Evolutionary conservation across 2,329 filamentous ascomycete genomes (phyloP), one percentile per base, ranked within the genome.

Genomic region (Didymella arachidicola): DNA sequence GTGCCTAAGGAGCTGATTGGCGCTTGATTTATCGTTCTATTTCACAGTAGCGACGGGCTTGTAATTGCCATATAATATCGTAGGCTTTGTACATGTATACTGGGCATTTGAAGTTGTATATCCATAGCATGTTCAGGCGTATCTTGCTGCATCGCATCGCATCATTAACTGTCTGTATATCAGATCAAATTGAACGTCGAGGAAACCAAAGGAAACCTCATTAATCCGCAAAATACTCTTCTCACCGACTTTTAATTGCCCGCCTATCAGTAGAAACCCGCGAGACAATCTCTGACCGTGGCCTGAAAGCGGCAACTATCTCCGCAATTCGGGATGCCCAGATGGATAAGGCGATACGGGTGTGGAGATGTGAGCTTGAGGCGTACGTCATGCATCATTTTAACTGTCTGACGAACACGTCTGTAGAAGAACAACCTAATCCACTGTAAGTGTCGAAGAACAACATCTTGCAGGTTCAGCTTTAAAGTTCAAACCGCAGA

Each of bases 1-100:
- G 77, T 97, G 71, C 93, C 93, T 3, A 93, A 90, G 80, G 86
- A 88, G 62, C 45, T 66, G 26, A 49, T 64, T 6, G 63, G 63
- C 3, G 60, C 58, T 8, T 60, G 44, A 57, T 51, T n/a, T 22
- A 25, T 19, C 18, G 22, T 7, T 4, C 11, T 12, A n/a, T 38
- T 8, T 18, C 8, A 41, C 29, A 18, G 29, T 10, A 30, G 42
- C 26, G n/a, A 18, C 18, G 22, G n/a, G 12, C 10, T 18, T 12
- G 16, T 48, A 25, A 25, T 22, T 36, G 43, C 25, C 25, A 25
- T 47, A 11, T 52, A 44, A 43, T 36, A 25, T 29, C 36, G 7
- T 18, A 19, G 42, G 22, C 38, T 12, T 44, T 59, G 41, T 59
- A 50, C 27, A 14, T 53, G 25, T 49, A 54, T 36, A 25, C 49